Percentiles rank a stretch among this genome's conserved stretches.
These are phyloP conservation scores for Bipolaris cookei DNA, from an alignment of 2,329 filamentous ascomycete genomes.

Conservation along the genomic window DNA sequence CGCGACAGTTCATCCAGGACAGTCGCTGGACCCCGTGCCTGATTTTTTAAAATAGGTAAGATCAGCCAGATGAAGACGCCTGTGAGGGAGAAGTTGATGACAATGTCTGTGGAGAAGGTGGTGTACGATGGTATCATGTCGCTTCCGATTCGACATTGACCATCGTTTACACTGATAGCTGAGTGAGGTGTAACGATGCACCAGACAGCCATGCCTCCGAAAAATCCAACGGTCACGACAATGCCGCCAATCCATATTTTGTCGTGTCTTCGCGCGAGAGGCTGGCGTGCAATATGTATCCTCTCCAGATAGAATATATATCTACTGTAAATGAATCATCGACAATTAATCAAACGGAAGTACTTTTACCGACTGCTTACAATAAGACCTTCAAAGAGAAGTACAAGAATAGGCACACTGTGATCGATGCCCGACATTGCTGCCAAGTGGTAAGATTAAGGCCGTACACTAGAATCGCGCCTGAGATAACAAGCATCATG, in stretches of 20 bases:
- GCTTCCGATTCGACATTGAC: background rate
- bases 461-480: background rate
- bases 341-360: background rate
- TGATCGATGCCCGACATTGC: background rate
- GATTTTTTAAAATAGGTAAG: background rate
- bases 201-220: background rate
- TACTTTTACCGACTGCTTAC: background rate
- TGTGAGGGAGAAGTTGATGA: background rate
- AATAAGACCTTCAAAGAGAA: background rate
- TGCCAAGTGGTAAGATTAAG: background rate
- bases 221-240: background rate
- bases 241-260: background rate
- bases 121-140: background rate
- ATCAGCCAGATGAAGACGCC: background rate
- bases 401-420: background rate
- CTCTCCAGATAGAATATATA: background rate
- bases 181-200: background rate
- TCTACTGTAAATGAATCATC: background rate
- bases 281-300: background rate
- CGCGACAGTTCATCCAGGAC: background rate
- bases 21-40: background rate
- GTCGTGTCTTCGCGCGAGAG: background rate
- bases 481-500: background rate
- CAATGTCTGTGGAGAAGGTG: background rate
- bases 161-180: background rate